Base-by-base conservation (phyloP, 148 eudicot genomes). In the Euryodendron excelsum region DNA sequence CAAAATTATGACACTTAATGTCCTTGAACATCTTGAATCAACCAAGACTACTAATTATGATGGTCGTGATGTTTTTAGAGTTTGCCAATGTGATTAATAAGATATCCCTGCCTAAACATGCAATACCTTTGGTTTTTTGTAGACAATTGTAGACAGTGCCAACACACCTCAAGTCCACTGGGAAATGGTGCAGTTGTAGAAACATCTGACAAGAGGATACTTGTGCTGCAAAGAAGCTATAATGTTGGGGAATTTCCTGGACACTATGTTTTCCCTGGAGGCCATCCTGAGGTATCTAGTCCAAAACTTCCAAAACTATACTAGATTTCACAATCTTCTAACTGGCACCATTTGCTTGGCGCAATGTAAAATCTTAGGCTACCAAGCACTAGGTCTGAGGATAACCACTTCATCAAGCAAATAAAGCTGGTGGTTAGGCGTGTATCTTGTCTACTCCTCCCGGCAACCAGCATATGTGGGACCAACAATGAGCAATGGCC, bases 181-280 rank as follows among this genome's bases (percentile, higher is more conserved):
- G 99, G 99, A 45, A 96, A 96, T 86, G 99, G 91, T 74, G 98
- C 97, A 69, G 73, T 96, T 81, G 89, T 94, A 28, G 92, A 91
- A 86, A 92, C 98, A 71, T 83, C 88, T 72, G 96, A 94, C 80
- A 86, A 82, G 50, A 86, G 50, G 75, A 90, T 96, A 80, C 88
- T 91, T 81, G 82, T 96, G 78, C 90, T 96, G 77, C 90, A 89
- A 84, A 90, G 99, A 81, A 96, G 99, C 87, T 79, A 89, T 68
- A 90, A 93, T 71, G 99, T 96, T 67, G 98, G 97, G 50, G 98
- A 96, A 83, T 96, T 92, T 72, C 97, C 99, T 2, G 98, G 95
- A 28, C 89, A 92, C 80, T 92, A 86, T 78, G 99, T 96, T 58
- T 96, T 96, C 75, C 99, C 99, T 39, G 99, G 99, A 47, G 99